Conservation (phyloP, 164 flowering plant genomes). For the Hamamelis virginiana region DNA sequence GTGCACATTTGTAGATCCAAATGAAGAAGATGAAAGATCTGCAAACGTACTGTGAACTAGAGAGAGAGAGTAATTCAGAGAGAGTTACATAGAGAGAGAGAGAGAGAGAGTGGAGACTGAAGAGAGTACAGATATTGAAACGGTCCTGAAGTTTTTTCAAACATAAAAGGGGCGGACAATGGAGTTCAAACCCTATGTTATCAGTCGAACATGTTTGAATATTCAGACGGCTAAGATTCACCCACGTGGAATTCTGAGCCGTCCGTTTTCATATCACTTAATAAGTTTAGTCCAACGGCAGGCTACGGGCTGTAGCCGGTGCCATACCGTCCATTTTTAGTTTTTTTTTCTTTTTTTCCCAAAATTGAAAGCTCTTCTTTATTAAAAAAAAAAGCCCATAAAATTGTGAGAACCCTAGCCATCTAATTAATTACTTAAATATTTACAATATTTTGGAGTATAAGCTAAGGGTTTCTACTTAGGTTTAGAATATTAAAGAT, state of each 20-base stretch:
- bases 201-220: slow-evolving; percentile 12
- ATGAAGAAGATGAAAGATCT: slow-evolving; percentile 9
- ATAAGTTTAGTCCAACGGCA: slow-evolving; percentile 14
- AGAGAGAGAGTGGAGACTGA: not conserved
- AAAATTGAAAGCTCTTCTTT: too few relatives aligned
- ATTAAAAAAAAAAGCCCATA: too few relatives aligned
- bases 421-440: too few relatives aligned
- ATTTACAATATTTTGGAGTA: too few relatives aligned
- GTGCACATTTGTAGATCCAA: slow-evolving; percentile 28
- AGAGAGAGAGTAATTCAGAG: not conserved
- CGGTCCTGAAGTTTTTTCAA: slow-evolving; percentile 31
- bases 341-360: too few relatives aligned
- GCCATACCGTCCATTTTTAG: too few relatives aligned
- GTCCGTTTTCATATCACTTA: slow-evolving; percentile 13
- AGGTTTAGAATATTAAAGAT: too few relatives aligned
- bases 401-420: too few relatives aligned
- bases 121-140: slow-evolving; percentile 18
- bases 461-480: too few relatives aligned
- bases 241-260: slow-evolving; percentile 7
- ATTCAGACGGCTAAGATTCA: slow-evolving; percentile 7
- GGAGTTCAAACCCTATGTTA: slow-evolving; percentile 33
- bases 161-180: slow-evolving; percentile 26
- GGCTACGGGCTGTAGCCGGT: not conserved
- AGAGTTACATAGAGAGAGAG: not conserved
- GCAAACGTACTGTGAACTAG: slow-evolving; percentile 10